Evolutionary conservation across 805 yeast species (phyloP).

Genomic region (Brettanomyces sp.): DNA sequence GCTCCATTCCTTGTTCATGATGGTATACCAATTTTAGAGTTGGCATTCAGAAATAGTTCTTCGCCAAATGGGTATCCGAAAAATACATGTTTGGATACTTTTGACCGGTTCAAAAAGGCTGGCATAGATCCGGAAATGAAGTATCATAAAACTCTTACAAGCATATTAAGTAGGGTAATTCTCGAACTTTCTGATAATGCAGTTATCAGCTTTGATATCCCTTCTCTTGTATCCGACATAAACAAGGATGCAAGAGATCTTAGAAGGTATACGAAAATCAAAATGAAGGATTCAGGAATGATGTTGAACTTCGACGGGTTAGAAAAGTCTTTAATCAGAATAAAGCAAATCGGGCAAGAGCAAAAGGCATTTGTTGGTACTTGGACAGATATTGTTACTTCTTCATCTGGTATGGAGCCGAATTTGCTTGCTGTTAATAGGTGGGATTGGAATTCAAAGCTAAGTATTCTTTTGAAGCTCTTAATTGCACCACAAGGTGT

Average conservation of each 20-base stretch:
- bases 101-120: constrained; percentile 39
- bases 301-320: constrained; percentile 20
- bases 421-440: constrained; percentile 61
- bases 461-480: constrained; percentile 44
- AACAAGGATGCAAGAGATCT: constrained; percentile 38
- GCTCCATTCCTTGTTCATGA: constrained; percentile 53
- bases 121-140: constrained; percentile 48
- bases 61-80: constrained; percentile 33
- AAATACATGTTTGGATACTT: constrained; percentile 54
- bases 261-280: constrained; percentile 25
- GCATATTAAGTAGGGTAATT: constrained; percentile 41
- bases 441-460: constrained; percentile 72
- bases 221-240: constrained; percentile 35
- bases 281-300: constrained; percentile 2
- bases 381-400: constrained; percentile 51
- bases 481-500: constrained; percentile 39
- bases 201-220: constrained; percentile 58
- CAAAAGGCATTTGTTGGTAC: constrained; percentile 48
- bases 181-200: constrained; percentile 69
- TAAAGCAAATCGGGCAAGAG: constrained; percentile 37
- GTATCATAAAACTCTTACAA: constrained; percentile 46
- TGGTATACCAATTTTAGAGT: constrained; percentile 64
- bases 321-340: constrained; percentile 20
- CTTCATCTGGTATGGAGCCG: constrained; percentile 60
- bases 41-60: constrained; percentile 32